Base-by-base conservation (phyloP, 306 rosid genomes). In the Pachyrhizus erosus region DNA sequence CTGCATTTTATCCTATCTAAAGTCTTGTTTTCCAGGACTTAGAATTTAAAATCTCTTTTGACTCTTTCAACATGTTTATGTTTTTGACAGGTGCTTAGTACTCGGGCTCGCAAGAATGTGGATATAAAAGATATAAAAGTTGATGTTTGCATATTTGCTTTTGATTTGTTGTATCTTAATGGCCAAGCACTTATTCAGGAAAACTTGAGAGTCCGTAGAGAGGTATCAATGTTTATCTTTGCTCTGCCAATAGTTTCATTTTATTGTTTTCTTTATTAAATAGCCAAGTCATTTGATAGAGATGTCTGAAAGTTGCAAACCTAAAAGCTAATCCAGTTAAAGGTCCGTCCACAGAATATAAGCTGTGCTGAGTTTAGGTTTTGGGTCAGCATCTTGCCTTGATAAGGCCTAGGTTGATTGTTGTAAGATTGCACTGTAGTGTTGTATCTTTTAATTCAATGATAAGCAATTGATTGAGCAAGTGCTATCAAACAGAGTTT, bases 51-150 rank as follows among this genome's bases (percentile, higher is more conserved):
- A 40, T 67, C 5, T 69, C 52, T 39, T 15, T 67, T 69, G 20
- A 40, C 54, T 42, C 54, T 69, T 69, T 21, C 12, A 69, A 40
- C 29, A 42, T 21, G 11, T 23, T 69, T 23, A 66, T 37, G 58
- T 43, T 70, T 23, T 4, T 87, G 81, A 64, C 98, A 96, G 99
- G 84, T 84, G 62, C 98, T 96, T 77, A 90, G 88, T 84, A 92
- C 98, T n/a, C 93, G 99, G 76, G 91, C 97, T 60, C 97, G 98
- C 58, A 96, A 96, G 90, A 92, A 96, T 81, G 98, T 96, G 66
- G 83, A 73, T 21, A 0, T 92, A 48, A 73, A 84, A 80, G 94
- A 92, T 69, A 89, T 96, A 71, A 93, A 93, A 91, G 91, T 93
- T 74, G 73, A 89, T 48, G 98, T 93, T 76, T 92, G 98, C 89